phyloP scores from a whole-genome alignment of 2,329 filamentous ascomycete species.

The Trichoderma breve region DNA sequence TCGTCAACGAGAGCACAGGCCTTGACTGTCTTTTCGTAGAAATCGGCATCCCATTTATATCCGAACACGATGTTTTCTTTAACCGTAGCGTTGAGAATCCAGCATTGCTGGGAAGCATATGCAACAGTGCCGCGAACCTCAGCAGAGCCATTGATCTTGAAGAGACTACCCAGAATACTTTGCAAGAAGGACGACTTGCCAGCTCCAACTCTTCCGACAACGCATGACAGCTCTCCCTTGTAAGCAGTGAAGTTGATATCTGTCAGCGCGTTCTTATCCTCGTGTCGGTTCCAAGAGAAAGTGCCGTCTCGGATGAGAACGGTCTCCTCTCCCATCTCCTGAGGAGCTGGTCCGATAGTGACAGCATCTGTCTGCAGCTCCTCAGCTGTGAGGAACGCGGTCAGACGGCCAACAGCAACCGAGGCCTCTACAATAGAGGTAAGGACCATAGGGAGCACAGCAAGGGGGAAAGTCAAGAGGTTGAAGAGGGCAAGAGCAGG shows the following conservation, averaged over 20 bases:
- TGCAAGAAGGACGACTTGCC: constrained; percentile 94
- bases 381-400: constrained; percentile 80
- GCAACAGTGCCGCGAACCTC: constrained; percentile 78
- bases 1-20: constrained; percentile 90
- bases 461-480: constrained; percentile 88
- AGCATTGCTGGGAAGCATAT: constrained; percentile 89
- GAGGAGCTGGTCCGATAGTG: constrained; percentile 62
- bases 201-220: constrained; percentile 90
- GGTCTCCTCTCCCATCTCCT: constrained; percentile 79
- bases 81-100: constrained; percentile 98
- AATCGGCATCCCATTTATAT: constrained; percentile 86
- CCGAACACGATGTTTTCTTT: constrained; percentile 97
- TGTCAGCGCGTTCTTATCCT: constrained; percentile 67
- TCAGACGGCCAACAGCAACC: constrained; percentile 86
- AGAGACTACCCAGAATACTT: constrained; percentile 84
- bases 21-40: constrained; percentile 89
- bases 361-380: constrained; percentile 89
- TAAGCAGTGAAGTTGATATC: constrained; percentile 85
- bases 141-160: constrained; percentile 83
- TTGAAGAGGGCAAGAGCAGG: constrained; percentile 88
- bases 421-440: constrained; percentile 92
- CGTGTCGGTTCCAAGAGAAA: constrained; percentile 92
- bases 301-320: constrained; percentile 79
- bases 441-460: constrained; percentile 96
- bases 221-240: constrained; percentile 89